Conservation (phyloP, 371 early-diverging fungal species). For the Lichtheimia corymbifera region DNA sequence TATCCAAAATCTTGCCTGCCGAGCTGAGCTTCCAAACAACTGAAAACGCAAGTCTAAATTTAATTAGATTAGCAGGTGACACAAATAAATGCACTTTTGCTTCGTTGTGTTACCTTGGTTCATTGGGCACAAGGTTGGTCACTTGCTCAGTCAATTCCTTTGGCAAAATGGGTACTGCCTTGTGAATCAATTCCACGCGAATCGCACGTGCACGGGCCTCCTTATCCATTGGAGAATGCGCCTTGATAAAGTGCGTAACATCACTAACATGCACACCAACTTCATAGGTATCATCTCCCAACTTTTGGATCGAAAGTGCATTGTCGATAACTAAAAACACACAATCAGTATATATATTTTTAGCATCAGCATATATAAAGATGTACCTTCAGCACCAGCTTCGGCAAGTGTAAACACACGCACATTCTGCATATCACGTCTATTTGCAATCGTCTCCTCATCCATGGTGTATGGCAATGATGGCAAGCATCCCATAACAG, state of each 20-base stretch:
- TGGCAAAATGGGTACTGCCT: slow-evolving; percentile 97
- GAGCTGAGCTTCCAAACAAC: slow-evolving; percentile 81
- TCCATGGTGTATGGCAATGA: slow-evolving; percentile 48
- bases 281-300: slow-evolving; percentile 71
- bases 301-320: slow-evolving; percentile 74
- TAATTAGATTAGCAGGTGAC: not conserved
- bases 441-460: slow-evolving; percentile 52
- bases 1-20: slow-evolving; percentile 63
- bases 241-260: slow-evolving; percentile 92
- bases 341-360: slow-evolving; percentile 49
- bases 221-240: slow-evolving; percentile 81
- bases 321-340: slow-evolving; percentile 74
- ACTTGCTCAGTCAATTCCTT: slow-evolving; percentile 78
- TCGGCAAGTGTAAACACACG: slow-evolving; percentile 91
- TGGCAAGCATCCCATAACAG: slow-evolving; percentile 70
- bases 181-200: slow-evolving; percentile 90
- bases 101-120: not conserved
- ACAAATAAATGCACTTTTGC: not conserved
- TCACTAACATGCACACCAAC: slow-evolving; percentile 98
- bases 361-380: slow-evolving; percentile 67
- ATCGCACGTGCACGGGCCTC: slow-evolving; percentile 91
- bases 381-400: slow-evolving; percentile 77
- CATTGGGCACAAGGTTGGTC: slow-evolving; percentile 27
- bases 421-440: slow-evolving; percentile 66
- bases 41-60: slow-evolving; percentile 74